A percentile compares a stretch with the other conserved stretches of the same genome.
Conservation (phyloP, 2,329 filamentous ascomycete genomes). For the Orbilia javanica region DNA sequence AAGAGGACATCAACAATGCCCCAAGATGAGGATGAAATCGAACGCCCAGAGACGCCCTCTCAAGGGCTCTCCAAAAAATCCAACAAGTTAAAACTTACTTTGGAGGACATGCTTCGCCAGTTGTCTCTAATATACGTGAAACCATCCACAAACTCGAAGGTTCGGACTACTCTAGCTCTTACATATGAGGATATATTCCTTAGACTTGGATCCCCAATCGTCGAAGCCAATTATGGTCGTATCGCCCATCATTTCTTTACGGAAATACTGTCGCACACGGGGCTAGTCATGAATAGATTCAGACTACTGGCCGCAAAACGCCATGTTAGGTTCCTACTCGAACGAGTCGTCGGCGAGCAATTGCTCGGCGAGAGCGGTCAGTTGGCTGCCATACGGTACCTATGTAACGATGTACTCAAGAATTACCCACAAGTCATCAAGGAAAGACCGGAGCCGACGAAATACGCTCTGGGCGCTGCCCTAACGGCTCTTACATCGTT, state of each 20-base stretch:
- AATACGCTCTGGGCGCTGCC: slow-evolving; percentile 83
- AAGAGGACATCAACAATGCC: slow-evolving; percentile 74
- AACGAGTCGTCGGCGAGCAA: slow-evolving; percentile 82
- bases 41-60: slow-evolving; percentile 79
- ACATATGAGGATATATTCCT: slow-evolving; percentile 87
- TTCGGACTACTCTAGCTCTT: slow-evolving; percentile 83
- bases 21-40: slow-evolving; percentile 80
- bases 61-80: slow-evolving; percentile 71
- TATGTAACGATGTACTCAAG: slow-evolving; percentile 90
- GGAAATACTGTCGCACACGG: slow-evolving; percentile 81
- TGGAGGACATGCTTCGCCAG: slow-evolving; percentile 82
- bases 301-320: slow-evolving; percentile 85
- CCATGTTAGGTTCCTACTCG: slow-evolving; percentile 84
- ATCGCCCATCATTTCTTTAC: slow-evolving; percentile 84
- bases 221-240: slow-evolving; percentile 83
- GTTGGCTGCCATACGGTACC: slow-evolving; percentile 80
- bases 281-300: slow-evolving; percentile 85
- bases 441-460: slow-evolving; percentile 87
- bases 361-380: slow-evolving; percentile 92
- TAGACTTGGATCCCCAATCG: slow-evolving; percentile 81
- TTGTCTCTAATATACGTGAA: slow-evolving; percentile 85
- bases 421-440: slow-evolving; percentile 92
- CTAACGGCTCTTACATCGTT: slow-evolving; percentile 84
- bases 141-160: slow-evolving; percentile 80
- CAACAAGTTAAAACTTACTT: slow-evolving; percentile 78